Evolutionary conservation across 2,329 filamentous ascomycete species (phyloP).

Genomic region (Penicillium occitanis): DNA sequence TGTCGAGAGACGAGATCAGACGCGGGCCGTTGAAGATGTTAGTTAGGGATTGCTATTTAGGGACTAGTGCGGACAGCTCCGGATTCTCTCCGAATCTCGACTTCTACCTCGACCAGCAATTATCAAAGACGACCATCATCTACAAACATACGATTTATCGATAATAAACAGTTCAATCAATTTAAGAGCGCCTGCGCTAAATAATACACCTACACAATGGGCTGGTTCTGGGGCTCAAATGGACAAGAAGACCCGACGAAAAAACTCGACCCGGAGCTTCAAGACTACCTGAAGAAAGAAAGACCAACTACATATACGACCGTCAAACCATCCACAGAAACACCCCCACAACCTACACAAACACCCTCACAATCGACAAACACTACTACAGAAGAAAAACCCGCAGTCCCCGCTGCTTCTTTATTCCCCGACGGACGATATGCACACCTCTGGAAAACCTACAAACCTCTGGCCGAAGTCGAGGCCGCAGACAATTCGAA

Average conservation of each 20-base stretch:
- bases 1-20: background rate
- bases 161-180: background rate
- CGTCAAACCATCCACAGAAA: conserved; percentile 22
- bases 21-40: background rate
- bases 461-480: conserved; percentile 69
- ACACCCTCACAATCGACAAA: conserved; percentile 28
- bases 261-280: conserved; percentile 77
- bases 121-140: background rate
- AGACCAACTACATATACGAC: conserved; percentile 57
- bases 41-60: background rate
- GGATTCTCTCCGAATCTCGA: conserved; percentile 1
- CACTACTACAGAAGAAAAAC: conserved; percentile 27
- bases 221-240: conserved; percentile 61
- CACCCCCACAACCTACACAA: conserved; percentile 28
- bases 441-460: conserved; percentile 90
- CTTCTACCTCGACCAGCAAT: background rate
- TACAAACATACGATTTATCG: background rate
- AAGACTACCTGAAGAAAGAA: conserved; percentile 81
- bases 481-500: conserved; percentile 69
- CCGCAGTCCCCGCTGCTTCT: conserved; percentile 50
- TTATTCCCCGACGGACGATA: conserved; percentile 69
- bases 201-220: conserved; percentile 46
- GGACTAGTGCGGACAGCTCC: conserved; percentile 5
- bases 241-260: conserved; percentile 60
- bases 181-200: background rate